Evolutionary conservation across 176 grass and related monocot genomes (phyloP).

Genomic region (Avena sativa): DNA sequence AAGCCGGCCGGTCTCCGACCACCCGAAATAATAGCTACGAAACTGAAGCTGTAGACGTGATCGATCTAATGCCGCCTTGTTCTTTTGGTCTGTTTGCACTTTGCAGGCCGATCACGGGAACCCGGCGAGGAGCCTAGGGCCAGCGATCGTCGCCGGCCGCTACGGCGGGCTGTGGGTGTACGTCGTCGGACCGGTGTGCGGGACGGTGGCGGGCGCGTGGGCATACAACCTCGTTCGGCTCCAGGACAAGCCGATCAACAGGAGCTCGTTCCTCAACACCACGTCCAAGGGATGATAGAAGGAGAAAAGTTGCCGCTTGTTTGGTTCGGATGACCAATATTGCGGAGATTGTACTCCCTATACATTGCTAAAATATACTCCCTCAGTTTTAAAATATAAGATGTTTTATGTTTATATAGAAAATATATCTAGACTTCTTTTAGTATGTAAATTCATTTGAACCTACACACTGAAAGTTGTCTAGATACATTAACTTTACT

Average conservation of each 20-base stretch:
- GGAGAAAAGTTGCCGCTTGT: neutral
- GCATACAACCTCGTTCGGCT: conserved; percentile 60
- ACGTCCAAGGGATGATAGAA: neutral
- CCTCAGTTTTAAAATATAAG: no score
- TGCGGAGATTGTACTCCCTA: no score
- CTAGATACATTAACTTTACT: no score
- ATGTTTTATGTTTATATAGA: no score
- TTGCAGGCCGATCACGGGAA: conserved; percentile 63
- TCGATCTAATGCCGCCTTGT: neutral
- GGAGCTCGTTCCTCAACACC: conserved; percentile 48
- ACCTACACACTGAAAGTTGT: no score
- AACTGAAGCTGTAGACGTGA: neutral
- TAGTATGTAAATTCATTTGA: no score
- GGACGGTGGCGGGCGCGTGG: conserved; percentile 58
- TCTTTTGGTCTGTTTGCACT: no score
- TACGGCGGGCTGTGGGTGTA: conserved; percentile 51
- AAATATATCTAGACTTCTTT: no score
- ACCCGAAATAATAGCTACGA: no score
- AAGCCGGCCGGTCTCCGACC: neutral
- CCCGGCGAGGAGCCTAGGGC: conserved; percentile 57
- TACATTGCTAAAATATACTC: no score
- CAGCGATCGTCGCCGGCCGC: conserved; percentile 48
- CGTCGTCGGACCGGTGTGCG: conserved; percentile 41
- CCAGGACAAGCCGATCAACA: conserved; percentile 59
- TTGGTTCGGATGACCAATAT: no score